Conservation (phyloP, 805 yeast genomes). For the Wickerhamomyces chambardii region DNA sequence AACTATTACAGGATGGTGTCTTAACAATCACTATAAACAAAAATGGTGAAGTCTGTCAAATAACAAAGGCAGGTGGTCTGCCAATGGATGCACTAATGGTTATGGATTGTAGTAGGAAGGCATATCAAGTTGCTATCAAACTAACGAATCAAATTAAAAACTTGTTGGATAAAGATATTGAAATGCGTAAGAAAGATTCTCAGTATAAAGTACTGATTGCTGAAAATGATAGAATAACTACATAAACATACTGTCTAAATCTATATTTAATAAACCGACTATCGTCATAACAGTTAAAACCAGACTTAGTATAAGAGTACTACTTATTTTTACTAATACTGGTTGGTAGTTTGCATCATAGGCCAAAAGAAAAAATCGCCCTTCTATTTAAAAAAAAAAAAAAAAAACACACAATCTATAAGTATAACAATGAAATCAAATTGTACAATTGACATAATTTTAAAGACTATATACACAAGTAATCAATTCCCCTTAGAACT, state of each 20-base stretch:
- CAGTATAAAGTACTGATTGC: neutral
- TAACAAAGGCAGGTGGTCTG: slow-evolving; percentile 84
- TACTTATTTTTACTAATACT: too few species aligned
- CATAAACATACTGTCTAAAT: too few species aligned
- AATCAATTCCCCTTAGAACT: too few species aligned
- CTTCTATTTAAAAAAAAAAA: too few species aligned
- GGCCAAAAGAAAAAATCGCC: too few species aligned
- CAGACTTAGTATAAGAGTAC: too few species aligned
- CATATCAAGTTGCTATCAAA: slow-evolving; percentile 51
- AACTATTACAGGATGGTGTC: slow-evolving; percentile 64
- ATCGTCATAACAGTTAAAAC: too few species aligned
- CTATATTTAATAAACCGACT: neutral
- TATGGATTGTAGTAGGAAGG: slow-evolving; percentile 59
- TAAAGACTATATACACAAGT: too few species aligned
- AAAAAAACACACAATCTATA: too few species aligned
- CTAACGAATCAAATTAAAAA: slow-evolving; percentile 57
- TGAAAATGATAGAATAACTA: neutral
- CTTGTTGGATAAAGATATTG: slow-evolving; percentile 46
- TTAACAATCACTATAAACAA: slow-evolving; percentile 83
- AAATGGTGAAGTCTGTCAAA: slow-evolving; percentile 85
- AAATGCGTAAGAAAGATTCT: slow-evolving; percentile 27
- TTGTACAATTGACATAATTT: too few species aligned
- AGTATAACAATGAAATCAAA: too few species aligned
- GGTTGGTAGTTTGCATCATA: too few species aligned
- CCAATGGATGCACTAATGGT: slow-evolving; percentile 67